phyloP scores from a whole-genome alignment of 257 asterid genomes.

The Salvia miltiorrhiza region DNA sequence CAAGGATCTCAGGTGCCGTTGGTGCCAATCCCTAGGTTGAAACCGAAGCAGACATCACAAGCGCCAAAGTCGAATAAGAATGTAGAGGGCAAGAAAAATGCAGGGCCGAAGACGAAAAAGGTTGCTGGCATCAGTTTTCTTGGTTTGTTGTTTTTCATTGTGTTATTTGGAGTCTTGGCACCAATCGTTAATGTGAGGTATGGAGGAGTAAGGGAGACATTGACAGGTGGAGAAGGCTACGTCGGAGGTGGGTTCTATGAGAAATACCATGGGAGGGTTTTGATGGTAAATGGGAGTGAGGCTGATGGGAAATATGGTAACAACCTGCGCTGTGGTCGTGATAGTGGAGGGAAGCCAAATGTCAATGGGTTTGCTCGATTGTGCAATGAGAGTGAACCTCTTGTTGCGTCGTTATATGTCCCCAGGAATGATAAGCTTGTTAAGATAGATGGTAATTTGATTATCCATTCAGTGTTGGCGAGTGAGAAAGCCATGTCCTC shows the following conservation, averaged over 20 bases:
- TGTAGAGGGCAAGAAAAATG: constrained; percentile 54
- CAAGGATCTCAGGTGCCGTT: constrained; percentile 87
- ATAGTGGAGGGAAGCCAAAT: constrained; percentile 26
- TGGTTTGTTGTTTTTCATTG: constrained; percentile 62
- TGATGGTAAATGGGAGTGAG: constrained; percentile 46
- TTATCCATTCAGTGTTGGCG: constrained; percentile 65
- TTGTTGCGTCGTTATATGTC: constrained; percentile 57
- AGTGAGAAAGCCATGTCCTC: constrained; percentile 61
- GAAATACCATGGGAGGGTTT: constrained; percentile 56
- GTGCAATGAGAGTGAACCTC: constrained; percentile 53
- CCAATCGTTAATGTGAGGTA: constrained; percentile 61
- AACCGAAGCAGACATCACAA: constrained; percentile 37
- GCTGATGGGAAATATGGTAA: constrained; percentile 28
- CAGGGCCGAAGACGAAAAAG: constrained; percentile 58
- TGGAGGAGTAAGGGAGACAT: constrained; percentile 56
- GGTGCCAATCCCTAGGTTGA: constrained; percentile 84
- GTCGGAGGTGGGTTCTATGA: constrained; percentile 33
- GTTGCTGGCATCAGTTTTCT: constrained; percentile 83
- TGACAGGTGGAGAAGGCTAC: constrained; percentile 38
- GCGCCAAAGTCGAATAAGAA: constrained; percentile 50
- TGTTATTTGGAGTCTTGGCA: constrained; percentile 74
- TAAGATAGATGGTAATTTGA: constrained; percentile 65
- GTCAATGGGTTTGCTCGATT: constrained; percentile 23
- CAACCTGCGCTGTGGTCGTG: constrained; percentile 24
- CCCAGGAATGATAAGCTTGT: constrained; percentile 68